phyloP scores from a whole-genome alignment of 352 stramenopile species.

The Phytophthora ohioensis region DNA sequence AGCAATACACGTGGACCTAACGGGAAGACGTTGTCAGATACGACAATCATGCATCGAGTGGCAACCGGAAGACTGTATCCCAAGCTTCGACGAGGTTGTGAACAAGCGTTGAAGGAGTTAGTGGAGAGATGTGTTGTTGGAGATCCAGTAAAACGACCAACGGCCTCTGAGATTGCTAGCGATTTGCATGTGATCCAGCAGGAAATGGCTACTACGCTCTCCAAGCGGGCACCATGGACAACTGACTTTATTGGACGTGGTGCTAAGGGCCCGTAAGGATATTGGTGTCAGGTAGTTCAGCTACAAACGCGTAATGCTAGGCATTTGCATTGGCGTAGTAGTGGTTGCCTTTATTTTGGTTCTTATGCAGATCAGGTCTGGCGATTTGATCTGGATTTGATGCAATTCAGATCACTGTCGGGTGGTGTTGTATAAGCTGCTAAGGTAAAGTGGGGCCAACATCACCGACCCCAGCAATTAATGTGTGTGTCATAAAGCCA shows the following conservation, averaged over 20 bases:
- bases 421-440: no score
- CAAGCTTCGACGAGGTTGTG: slow-evolving; percentile 10
- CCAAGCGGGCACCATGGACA: slow-evolving; percentile 2
- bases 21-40: slow-evolving; percentile 53
- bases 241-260: slow-evolving; percentile 9
- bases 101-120: slow-evolving; percentile 9
- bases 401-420: no score
- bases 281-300: no score
- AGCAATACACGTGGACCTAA: slow-evolving; percentile 35
- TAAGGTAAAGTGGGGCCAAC: no score
- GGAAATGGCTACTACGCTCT: slow-evolving; percentile 12
- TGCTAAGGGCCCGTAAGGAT: background rate
- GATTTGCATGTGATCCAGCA: slow-evolving; percentile 26
- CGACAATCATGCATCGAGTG: slow-evolving; percentile 56
- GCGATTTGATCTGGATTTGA: no score
- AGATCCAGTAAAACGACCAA: slow-evolving; percentile 11
- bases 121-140: slow-evolving; percentile 16
- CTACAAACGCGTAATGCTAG: no score
- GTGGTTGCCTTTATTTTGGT: no score
- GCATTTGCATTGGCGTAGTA: no score
- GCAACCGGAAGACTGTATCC: slow-evolving; percentile 39
- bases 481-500: no score
- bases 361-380: no score
- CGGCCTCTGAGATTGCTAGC: slow-evolving; percentile 12
- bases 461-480: no score